Base-by-base conservation (phyloP, 2,329 filamentous ascomycete species). In the Rachicladosporium sp. region DNA sequence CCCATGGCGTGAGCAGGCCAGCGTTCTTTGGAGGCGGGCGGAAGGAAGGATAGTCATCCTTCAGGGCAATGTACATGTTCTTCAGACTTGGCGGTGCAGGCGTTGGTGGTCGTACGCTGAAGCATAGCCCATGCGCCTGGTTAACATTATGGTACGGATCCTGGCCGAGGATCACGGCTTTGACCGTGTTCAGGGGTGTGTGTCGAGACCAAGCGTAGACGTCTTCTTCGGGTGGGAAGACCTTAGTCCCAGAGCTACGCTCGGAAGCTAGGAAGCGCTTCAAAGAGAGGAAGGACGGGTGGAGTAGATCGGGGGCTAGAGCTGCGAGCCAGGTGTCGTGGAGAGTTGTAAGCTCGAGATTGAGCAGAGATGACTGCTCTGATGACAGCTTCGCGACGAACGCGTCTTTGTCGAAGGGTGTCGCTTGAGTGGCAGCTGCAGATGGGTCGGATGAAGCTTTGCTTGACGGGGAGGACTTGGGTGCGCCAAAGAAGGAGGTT, bases 141-240 rank as follows among this genome's bases (percentile, higher is more conserved):
- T 93, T 93, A 59, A 77, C 62, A 60, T 93, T 93, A 68, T 98
- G 91, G 62, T 98, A 98, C 2, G 91, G 91, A 59, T 98, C 91
- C 66, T 98, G 91, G 48, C 91, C 91, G 40, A 96, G 64, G 55
- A 98, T 87, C 44, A 98, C 88, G 42, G 83, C 82, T 62, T 93
- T 94, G 60, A 96, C 88, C 10, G 72, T 80, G 65, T 80, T 68
- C 51, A 98, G 79, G 6, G 91, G 88, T 1, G 89, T 95, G 60
- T 93, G 82, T 19, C 87, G 82, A 44, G 89, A 95, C 91, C 91
- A 98, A 48, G 85, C 91, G 63, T 98, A 98, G 9, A 98, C 78
- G 53, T 98, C 89, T 48, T 86, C 73, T 50, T 77, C 71, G 0
- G 89, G 89, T 3, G 91, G 91, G 53, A 93, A 98, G 50, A 93